Percentiles rank a stretch among this genome's conserved stretches.
phyloP scores from a whole-genome alignment of 148 eudicot genomes.

The Spergularia marina region DNA sequence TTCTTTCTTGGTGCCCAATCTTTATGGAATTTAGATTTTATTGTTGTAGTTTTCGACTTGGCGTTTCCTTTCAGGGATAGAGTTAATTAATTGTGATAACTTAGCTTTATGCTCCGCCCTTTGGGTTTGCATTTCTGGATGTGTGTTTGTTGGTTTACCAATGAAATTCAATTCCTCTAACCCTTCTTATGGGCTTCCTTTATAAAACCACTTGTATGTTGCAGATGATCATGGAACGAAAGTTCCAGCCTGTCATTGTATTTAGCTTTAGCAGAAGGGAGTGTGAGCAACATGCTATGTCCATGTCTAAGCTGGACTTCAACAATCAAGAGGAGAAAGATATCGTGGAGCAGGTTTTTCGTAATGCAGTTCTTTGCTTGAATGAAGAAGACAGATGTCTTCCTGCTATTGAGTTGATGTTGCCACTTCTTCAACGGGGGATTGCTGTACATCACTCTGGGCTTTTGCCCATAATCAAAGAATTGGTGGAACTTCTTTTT shows the following conservation, averaged over 20 bases:
- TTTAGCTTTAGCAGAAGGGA: conserved; percentile 99
- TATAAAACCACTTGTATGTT: neutral
- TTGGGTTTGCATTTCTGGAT: neutral
- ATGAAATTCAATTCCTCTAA: neutral
- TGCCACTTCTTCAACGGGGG: conserved; percentile 93
- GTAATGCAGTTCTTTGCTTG: conserved; percentile 76
- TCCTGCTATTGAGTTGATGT: conserved; percentile 93
- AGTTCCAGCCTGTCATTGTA: conserved; percentile 95
- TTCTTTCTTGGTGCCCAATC: neutral
- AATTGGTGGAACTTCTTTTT: conserved; percentile 92
- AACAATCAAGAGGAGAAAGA: conserved; percentile 86
- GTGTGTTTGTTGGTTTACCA: too few species aligned
- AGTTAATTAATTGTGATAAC: neutral
- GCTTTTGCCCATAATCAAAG: conserved; percentile 91
- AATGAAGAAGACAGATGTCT: conserved; percentile 87
- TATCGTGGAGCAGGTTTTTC: conserved; percentile 81
- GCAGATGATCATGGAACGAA: conserved; percentile 99
- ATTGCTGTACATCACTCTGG: conserved; percentile 99
- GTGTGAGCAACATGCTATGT: conserved; percentile 99
- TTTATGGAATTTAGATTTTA: neutral
- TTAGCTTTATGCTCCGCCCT: neutral
- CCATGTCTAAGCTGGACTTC: conserved; percentile 95
- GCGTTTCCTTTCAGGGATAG: neutral
- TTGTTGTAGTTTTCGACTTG: neutral
- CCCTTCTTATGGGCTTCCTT: neutral